Percentiles rank a stretch among this genome's conserved stretches.
These are phyloP conservation scores for barley (Hordeum vulgare) DNA, from an alignment of 176 grass and related monocot genomes.

Conservation along the genomic window MorexV3_pseudomolecules_assembly NC_058523.1:161940555-161941054, in stretches of 20 bases:
- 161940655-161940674: constrained; percentile 84
- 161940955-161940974: constrained; percentile 69
- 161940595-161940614: constrained; percentile 76
- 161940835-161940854: constrained; percentile 97
- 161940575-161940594: constrained; percentile 60
- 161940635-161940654: constrained; percentile 89
- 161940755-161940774: constrained; percentile 99
- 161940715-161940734: constrained; percentile 89
- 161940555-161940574: constrained; percentile 60
- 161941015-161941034: constrained; percentile 84
- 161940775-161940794: constrained; percentile 59
- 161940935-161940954: constrained; percentile 64
- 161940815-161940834: constrained; percentile 71
- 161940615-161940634: constrained; percentile 71
- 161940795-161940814: constrained; percentile 55
- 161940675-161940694: constrained; percentile 89
- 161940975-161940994: constrained; percentile 95
- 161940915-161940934: constrained; percentile 98
- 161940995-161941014: constrained; percentile 89
- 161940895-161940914: constrained; percentile 79
- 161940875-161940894: constrained; percentile 88
- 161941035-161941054: constrained; percentile 95
- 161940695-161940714: constrained; percentile 92
- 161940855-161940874: constrained; percentile 84
- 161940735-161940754: constrained; percentile 97